Conservation (phyloP, 345 rosid genomes). For the Conringia planisiliqua region DNA sequence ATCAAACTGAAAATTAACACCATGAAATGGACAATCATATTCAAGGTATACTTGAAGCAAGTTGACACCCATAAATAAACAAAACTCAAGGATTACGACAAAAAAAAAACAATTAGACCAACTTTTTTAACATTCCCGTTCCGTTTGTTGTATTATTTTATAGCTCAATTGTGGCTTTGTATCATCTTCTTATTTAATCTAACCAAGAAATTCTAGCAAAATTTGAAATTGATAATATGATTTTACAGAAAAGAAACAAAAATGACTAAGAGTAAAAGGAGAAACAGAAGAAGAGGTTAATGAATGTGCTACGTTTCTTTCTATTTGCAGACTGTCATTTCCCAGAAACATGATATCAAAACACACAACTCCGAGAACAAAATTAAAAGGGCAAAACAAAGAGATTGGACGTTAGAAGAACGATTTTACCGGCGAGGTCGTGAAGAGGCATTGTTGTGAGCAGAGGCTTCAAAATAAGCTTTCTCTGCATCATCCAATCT, state of each 20-base stretch:
- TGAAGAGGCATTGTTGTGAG: slow-evolving; percentile 18
- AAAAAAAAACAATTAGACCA: too few species aligned
- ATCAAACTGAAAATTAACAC: too few species aligned
- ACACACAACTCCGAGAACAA: neutral
- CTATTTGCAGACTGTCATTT: neutral
- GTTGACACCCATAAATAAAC: too few species aligned
- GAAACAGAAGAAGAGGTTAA: neutral
- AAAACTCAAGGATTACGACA: too few species aligned
- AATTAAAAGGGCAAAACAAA: too few species aligned
- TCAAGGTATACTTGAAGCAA: too few species aligned
- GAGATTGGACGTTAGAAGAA: neutral
- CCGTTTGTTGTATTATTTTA: too few species aligned
- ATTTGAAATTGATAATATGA: neutral
- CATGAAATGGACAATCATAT: too few species aligned
- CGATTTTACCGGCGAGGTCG: slow-evolving; percentile 12
- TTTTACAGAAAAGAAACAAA: neutral
- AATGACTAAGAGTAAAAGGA: neutral
- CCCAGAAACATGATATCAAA: neutral
- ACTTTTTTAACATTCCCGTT: too few species aligned
- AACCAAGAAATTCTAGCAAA: neutral
- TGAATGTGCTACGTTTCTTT: neutral
- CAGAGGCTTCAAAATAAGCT: slow-evolving; percentile 44
- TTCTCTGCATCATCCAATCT: slow-evolving; percentile 60
- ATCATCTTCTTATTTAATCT: neutral
- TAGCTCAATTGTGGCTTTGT: neutral